Base-by-base conservation (phyloP, 805 yeast genomes). In the Pichia thaimueangensis region DNA sequence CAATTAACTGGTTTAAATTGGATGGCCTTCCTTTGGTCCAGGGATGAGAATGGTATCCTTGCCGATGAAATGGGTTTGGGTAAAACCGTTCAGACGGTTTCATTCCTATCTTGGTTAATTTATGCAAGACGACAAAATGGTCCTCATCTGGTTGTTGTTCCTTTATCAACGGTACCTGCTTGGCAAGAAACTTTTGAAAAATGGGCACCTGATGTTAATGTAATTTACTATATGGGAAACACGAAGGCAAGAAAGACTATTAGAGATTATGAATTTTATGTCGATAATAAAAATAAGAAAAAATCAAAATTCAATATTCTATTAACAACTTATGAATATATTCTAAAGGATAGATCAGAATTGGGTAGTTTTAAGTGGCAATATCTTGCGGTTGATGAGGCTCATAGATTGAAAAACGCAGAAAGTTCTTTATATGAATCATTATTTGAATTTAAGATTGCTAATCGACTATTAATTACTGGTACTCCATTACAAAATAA, bases 11-110 rank as follows among this genome's bases (percentile, higher is more conserved):
- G 99, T 43, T 74, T 93, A 48, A 93, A 93, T 64, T 93, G 99
- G 99, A 93, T 93, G 98, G 98, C 98, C 0, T 93, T 91, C 60
- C 68, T 93, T 47, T 93, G 98, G 98, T 86, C 96, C 4, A 77
- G 97, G 56, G 86, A 91, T 63, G 97, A 93, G 66, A 93, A 93
- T 62, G 97, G 98, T 43, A 93, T 93, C 39, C 68, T 93, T 32
- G 98, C 98, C 5, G 98, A 93, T 68, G 98, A 93, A 63, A 93
- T 93, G 98, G 98, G 98, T 42, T 73, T 93, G 42, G 98, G 98
- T 49, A 93, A 93, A 59, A 93, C 98, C 9, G 96, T 93, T 13
- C 98, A 93, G 64, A 93, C 97, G 0, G 96, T 93, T 12, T 76
- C 96, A 3, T 93, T 93, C 57, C 69, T 93, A 49, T 84, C 96